Evolutionary conservation across 768 basidiomycete species (phyloP), one percentile per base, ranked within the genome.

Genomic region (Calocybe cyanea): DNA sequence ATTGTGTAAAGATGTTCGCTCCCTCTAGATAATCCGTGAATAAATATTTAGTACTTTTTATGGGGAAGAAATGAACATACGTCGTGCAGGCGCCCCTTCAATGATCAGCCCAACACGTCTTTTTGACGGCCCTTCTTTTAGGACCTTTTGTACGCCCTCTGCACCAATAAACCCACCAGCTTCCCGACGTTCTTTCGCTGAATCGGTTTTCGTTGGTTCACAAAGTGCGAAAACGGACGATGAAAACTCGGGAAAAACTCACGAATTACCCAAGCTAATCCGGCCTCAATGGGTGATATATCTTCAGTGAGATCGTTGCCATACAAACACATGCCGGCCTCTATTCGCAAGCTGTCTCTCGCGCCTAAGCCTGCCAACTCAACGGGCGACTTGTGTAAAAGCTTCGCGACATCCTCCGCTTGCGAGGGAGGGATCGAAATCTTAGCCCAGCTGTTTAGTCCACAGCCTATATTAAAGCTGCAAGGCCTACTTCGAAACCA

Each of bases 281-380:
- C 94, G 2, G 92, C 96, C 66, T 98, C 95, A 2, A 96, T 81
- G 0, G 92, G 91, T 0, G 81, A 81, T 2, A 85, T 90, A 35
- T 71, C 70, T 65, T 98, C 94, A 61, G 94, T 87, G 13, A 98
- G 69, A 57, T 98, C 95, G 54, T 91, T 84, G 0, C 96, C 96
- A 59, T 98, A 96, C 24, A 99, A 71, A 64, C 95, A 98, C 83
- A 98, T 85, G 9, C 95, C 95, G 0, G 95, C 95, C 66, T 98
- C 96, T 33, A 98, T 71, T 18, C 95, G 80, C n/a, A 99, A 69
- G 51, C 87, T 91, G 61, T 98, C 96, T 30, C 96, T 78, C 3
- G 94, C 91, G 20, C 91, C 95, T 3, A 99, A 78, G 11, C 96
- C 95, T 0, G 87, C 83, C 4, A 96, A 74, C 62, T 89, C 83